Base-by-base conservation (phyloP, 768 basidiomycete species). In the Serpula lacrymans region DNA sequence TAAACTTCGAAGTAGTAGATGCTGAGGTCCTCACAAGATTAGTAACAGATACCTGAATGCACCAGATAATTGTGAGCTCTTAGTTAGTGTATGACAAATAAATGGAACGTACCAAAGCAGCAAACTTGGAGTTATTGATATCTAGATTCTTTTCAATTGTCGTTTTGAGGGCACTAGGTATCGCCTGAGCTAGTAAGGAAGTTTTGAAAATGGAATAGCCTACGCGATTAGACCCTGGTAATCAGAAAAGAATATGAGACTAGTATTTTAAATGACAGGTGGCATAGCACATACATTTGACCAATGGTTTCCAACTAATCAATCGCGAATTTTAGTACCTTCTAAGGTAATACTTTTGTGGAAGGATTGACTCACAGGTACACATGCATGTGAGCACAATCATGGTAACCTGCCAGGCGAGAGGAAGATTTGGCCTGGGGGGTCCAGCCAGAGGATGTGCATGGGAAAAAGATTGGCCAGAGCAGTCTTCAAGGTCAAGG, bases 101-200 rank as follows among this genome's bases (percentile, higher is more conserved):
- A 20, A n/a, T 21, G 16, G 24, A 5, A 31, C 51, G 14, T 42
- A 69, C 67, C 45, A 70, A 47, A 14, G 68, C 69, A 8, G 69
- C 67, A 43, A 70, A 70, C 41, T 69, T 55, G 3, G 69, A 68
- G 48, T 70, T 69, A 51, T 70, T 70, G 52, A 70, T 68, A 22
- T 68, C 46, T 2, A 63, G 57, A 47, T 67, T 59, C 26, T 63
- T 64, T 40, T 68, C 65, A 51, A 70, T 69, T 6, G 68, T 70
- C 6, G 68, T 69, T 49, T 68, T 70, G 41, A 67, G 47, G 2
- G 69, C 52, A 17, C 67, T 68, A 37, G 9, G 3, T 6, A 26
- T 28, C 24, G 18, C 13, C 1, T 43, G 18, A 16, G 37, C 11
- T 12, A 35, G 14, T 27, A 33, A 30, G 27, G 18, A 33, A n/a